Base-by-base conservation (phyloP, 441 rosid species). In the Populus hybrid region DNA sequence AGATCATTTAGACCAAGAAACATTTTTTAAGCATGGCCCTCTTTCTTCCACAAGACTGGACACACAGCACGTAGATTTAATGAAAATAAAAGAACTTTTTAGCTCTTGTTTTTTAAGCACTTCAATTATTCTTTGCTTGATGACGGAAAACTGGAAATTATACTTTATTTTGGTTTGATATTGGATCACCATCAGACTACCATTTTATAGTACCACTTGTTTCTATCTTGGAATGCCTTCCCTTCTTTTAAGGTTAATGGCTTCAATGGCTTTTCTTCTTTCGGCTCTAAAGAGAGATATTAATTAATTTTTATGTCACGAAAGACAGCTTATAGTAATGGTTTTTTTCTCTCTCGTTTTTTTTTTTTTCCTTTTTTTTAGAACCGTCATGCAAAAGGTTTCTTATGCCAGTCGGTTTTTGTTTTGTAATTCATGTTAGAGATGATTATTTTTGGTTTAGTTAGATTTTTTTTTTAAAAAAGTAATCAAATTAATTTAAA, bases 201-300 rank as follows among this genome's bases (percentile, higher is more conserved):
- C 8, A 65, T 65, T 67, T 72, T 36, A 50, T 5, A 34, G 10
- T 5, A 3, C 54, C 72, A 9, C 6, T 34, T 40, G 38, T 63
- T 70, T 73, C 59, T 69, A 69, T 65, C 5, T 69, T 77, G 76
- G 82, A 82, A 74, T 70, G 82, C 76, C 84, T 85, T 80, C 81
- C 65, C 86, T 35, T 73, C 83, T 83, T 86, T 86, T 74, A 71
- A 87, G 86, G 83, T 42, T 77, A 82, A 78, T 84, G 85, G 73
- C 71, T 76, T 66, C 16, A 34, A 38, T 76, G 7, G 78, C 84
- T 78, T 85, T 83, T 78, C 79, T 57, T 74, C 90, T 85, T 86
- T 86, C 87, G 87, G 85, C 90, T 61, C 78, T 67, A 78, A 81
- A 84, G 75, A 76, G 5, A 16, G 2, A 11, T 0, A 42, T 21